Conservation (phyloP, 2,329 filamentous ascomycete genomes). For the Domatiomyces globalis region DNA sequence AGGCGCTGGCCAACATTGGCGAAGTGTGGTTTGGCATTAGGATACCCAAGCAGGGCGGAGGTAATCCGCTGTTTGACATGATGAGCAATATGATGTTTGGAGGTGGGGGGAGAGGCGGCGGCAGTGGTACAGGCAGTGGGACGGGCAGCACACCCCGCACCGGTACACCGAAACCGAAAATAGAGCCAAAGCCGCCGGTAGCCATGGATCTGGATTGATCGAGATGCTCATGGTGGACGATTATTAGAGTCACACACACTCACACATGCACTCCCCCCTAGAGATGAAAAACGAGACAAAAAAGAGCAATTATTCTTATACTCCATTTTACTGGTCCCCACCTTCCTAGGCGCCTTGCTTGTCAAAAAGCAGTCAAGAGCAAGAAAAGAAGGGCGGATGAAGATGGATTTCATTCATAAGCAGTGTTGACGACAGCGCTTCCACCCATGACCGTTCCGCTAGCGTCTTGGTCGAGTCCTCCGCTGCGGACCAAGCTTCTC, state of each 20-base stretch:
- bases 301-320: background rate
- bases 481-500: background rate
- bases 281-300: background rate
- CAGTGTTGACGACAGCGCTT: slow-evolving; percentile 19
- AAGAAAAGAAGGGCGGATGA: background rate
- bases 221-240: background rate
- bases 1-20: slow-evolving; percentile 69
- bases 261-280: background rate
- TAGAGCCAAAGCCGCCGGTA: slow-evolving; percentile 24
- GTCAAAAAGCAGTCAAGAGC: background rate
- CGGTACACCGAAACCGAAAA: slow-evolving; percentile 26
- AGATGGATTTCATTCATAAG: background rate
- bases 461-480: slow-evolving; percentile 3
- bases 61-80: slow-evolving; percentile 90
- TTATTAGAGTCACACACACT: background rate
- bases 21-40: slow-evolving; percentile 95
- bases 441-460: slow-evolving; percentile 33
- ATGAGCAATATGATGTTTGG: slow-evolving; percentile 91
- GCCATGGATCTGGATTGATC: slow-evolving; percentile 8
- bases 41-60: slow-evolving; percentile 60
- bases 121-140: slow-evolving; percentile 1
- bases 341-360: background rate
- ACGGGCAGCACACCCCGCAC: slow-evolving; percentile 28
- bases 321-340: background rate
- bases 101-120: slow-evolving; percentile 40